Evolutionary conservation across 2,329 filamentous ascomycete genomes (phyloP), one percentile per base, ranked within the genome.

Genomic region (Gnomoniopsis smithogilvyi): DNA sequence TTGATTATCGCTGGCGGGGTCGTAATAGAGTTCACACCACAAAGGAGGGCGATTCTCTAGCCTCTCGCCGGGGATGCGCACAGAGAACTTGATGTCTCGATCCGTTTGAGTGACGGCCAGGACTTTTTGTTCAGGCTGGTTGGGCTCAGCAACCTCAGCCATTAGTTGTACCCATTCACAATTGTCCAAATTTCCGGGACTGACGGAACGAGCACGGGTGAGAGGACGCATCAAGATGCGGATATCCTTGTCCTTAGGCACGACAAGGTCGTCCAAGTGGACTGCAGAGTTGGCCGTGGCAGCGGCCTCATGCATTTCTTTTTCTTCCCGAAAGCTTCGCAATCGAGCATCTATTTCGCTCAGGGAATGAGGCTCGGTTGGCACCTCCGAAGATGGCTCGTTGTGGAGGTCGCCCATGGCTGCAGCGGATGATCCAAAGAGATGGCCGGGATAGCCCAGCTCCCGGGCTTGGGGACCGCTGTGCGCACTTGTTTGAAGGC

Each of bases 21-120:
- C 80, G 64, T 85, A 85, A 65, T 84, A 85, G 38, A 86, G 72
- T 68, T 85, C 81, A 67, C 81, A 85, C 80, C 80, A 84, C n/a
- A 85, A 65, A 4, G 79, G 76, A 17, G 80, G 80, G 17, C 78
- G 69, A 47, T 71, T 71, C 59, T 78, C 74, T 45, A 73, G 70
- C 53, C 71, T 73, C 58, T 80, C 77, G 17, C 76, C 76, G 4
- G 82, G 83, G 58, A 85, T 82, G 52, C 78, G 75, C 61, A 85
- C 80, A 43, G 80, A 80, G 66, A 85, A 85, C 62, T 83, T 85
- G 75, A 84, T 83, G 68, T 85, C 82, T 66, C 78, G 78, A 62
- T 78, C 76, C 6, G 82, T 85, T 73, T 86, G 83, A 64, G 81
- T 84, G 66, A 86, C 82, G 38, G 83, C 83, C 26, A 86, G 70